A percentile compares a stretch with the other conserved stretches of the same genome.
Evolutionary conservation across 2,329 filamentous ascomycete genomes (phyloP).

Genomic region (Verticillium zaregamsianum): DNA sequence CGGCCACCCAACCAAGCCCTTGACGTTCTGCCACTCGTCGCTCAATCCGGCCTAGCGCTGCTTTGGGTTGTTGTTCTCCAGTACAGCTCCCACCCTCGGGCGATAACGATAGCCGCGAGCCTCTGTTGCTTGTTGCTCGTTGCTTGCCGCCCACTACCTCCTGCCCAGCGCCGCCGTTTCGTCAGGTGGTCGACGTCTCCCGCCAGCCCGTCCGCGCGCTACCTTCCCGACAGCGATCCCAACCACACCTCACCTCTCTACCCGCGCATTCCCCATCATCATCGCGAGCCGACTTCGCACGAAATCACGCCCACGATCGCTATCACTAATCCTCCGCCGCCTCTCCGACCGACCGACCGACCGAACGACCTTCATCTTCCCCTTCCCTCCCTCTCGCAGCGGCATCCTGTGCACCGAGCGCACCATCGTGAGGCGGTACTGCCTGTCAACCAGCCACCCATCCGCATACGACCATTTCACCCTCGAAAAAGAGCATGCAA

Average conservation of each 20-base stretch:
- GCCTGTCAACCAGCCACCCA: background rate
- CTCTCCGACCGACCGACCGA: background rate
- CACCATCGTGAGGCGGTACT: background rate
- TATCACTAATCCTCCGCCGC: background rate
- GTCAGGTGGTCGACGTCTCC: background rate
- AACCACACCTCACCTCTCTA: background rate
- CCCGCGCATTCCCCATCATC: background rate
- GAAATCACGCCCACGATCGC: background rate
- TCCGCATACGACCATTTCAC: background rate
- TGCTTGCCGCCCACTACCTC: background rate
- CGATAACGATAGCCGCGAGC: background rate
- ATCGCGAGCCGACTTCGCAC: background rate
- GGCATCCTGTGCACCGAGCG: background rate
- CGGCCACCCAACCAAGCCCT: background rate
- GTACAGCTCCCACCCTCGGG: background rate
- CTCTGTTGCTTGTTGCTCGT: background rate
- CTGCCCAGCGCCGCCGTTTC: background rate
- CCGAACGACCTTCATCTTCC: background rate
- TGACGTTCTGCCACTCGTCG: background rate
- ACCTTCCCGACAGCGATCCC: background rate
- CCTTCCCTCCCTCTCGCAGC: background rate
- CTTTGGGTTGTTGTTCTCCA: background rate
- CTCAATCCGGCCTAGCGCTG: background rate
- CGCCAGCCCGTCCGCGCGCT: background rate
- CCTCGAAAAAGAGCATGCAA: background rate